These are phyloP conservation scores for Dichotomopilus funicola DNA, from an alignment of 2,329 filamentous ascomycete species.

Conservation along the genomic window DNA sequence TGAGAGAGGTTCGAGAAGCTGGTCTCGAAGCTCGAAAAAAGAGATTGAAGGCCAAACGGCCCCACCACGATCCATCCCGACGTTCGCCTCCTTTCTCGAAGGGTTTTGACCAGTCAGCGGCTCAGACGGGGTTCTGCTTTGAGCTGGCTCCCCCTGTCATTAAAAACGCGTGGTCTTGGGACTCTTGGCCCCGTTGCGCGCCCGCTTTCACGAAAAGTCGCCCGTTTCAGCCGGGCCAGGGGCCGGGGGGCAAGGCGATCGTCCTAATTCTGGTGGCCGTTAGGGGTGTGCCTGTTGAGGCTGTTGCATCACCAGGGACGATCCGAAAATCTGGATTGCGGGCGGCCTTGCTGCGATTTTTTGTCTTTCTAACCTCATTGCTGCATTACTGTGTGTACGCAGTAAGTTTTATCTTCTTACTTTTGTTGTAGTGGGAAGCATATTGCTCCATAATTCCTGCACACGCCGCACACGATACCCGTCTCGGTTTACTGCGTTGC, in stretches of 20 bases:
- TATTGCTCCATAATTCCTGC: no score
- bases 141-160: conserved; percentile 18
- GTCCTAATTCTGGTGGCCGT: conserved; percentile 22
- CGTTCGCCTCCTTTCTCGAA: neutral
- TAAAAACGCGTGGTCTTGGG: conserved; percentile 18
- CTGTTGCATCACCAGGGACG: conserved; percentile 14
- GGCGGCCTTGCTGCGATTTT: neutral
- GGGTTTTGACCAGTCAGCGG: neutral
- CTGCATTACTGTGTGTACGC: no score
- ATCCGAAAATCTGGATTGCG: conserved; percentile 6
- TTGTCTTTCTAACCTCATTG: neutral
- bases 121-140: conserved; percentile 2
- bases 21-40: no score
- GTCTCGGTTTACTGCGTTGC: neutral
- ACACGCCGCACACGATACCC: no score
- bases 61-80: neutral
- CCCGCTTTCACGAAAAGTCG: conserved; percentile 13
- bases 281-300: conserved; percentile 7
- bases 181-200: conserved; percentile 4
- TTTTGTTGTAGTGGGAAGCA: no score
- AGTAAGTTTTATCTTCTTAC: no score
- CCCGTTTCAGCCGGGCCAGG: conserved; percentile 24
- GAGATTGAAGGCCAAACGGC: no score
- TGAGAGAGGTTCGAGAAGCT: no score
- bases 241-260: conserved; percentile 19